Base-by-base conservation (phyloP, 129 eudicot species). In the Pseudognaphalium luteoalbum region DNA sequence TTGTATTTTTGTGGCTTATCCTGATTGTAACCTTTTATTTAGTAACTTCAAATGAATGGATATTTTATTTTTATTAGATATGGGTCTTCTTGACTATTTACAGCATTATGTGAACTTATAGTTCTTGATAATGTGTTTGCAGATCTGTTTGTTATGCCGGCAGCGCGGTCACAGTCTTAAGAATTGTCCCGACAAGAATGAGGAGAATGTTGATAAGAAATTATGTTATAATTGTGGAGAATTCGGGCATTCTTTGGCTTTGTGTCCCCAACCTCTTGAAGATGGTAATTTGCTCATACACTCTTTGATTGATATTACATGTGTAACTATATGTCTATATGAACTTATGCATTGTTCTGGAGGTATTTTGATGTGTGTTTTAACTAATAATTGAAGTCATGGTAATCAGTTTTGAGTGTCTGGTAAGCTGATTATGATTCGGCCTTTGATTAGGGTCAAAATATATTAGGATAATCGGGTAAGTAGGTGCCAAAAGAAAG, bases 221-320 rank as follows among this genome's bases (percentile, higher is more conserved):
- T 59, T 94, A 78, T 94, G 99, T 78, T 94, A 94, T 66, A 94
- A 91, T 77, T 94, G 99, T 71, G 99, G 99, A 75, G 88, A 80
- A 70, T 78, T 72, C 39, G 89, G 94, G 58, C 99, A 94, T 82
- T 89, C 99, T 62, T 82, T 94, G 19, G 82, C 88, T 52, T 82
- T 76, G 65, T 94, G 99, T 76, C 85, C 83, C 4, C 83, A 82
- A 32, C 97, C 97, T 69, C 90, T 81, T 79, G 88, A 91, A 86
- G 96, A 91, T 79, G 99, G 98, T 94, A 91, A 56, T 51, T 33
- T 68, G 17, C 28, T 9, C 22, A 58, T n/a, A 4, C 8, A 44
- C 21, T 51, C 63, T 75, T 25, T 61, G 52, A n/a, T 25, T 63
- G 28, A 16, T 74, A 30, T 29, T 61, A 8, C 69, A 44, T 2